phyloP scores from a whole-genome alignment of 2,329 filamentous ascomycete species.

The Teratosphaeria viscida region DNA sequence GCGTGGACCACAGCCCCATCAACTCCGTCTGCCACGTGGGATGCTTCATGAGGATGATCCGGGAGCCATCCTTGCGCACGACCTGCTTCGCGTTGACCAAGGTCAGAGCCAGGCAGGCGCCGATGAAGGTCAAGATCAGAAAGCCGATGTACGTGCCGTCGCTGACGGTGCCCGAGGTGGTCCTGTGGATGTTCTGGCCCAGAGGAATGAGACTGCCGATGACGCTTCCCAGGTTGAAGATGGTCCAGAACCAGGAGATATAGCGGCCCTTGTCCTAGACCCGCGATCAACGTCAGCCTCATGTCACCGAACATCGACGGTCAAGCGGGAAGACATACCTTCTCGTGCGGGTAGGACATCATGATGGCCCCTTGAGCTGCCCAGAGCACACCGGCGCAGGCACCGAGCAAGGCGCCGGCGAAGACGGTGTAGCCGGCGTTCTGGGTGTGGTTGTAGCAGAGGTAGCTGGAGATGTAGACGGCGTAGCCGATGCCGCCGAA shows the following conservation, averaged over 20 bases:
- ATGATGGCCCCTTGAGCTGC: slow-evolving; percentile 75
- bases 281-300: neutral
- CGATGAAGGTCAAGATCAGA: slow-evolving; percentile 68
- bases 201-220: slow-evolving; percentile 72
- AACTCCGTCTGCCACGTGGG: slow-evolving; percentile 77
- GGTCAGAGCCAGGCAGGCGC: slow-evolving; percentile 57
- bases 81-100: slow-evolving; percentile 64
- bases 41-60: slow-evolving; percentile 81
- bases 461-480: slow-evolving; percentile 61
- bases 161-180: slow-evolving; percentile 41
- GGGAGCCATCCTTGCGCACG: slow-evolving; percentile 63
- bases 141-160: slow-evolving; percentile 85
- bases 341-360: slow-evolving; percentile 79
- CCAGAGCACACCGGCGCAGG: slow-evolving; percentile 73
- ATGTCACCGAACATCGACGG: neutral
- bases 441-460: slow-evolving; percentile 57
- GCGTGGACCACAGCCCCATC: slow-evolving; percentile 61
- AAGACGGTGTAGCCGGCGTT: slow-evolving; percentile 66
- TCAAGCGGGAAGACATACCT: slow-evolving; percentile 14
- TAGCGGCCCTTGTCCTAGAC: slow-evolving; percentile 66
- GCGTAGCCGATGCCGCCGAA: slow-evolving; percentile 69
- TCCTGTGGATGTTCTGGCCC: slow-evolving; percentile 57
- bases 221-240: slow-evolving; percentile 86
- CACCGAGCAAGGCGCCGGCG: slow-evolving; percentile 63
- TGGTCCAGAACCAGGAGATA: slow-evolving; percentile 88